Percentiles rank a stretch among this genome's conserved stretches.
These are phyloP conservation scores for Globisporangium lucens DNA, from an alignment of 352 stramenopile genomes.

Conservation along the genomic window DNA sequence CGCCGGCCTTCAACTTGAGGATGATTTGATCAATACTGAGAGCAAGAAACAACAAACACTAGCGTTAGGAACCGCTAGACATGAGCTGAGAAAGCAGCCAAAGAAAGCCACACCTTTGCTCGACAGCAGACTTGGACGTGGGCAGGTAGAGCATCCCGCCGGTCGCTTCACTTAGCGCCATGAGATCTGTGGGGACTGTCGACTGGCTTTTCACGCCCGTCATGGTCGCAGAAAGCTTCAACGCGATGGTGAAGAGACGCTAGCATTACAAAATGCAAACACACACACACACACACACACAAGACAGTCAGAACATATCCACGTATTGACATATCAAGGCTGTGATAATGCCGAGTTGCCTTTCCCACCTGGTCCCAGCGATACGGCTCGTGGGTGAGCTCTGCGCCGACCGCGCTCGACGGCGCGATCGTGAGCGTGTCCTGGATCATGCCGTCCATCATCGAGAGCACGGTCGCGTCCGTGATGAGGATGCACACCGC, in stretches of 20 bases:
- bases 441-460: conserved; percentile 63
- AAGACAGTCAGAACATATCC: neutral
- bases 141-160: conserved; percentile 82
- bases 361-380: conserved; percentile 74
- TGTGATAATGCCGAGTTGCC: neutral
- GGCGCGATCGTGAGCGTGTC: conserved; percentile 72
- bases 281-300: neutral
- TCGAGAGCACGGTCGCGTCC: conserved; percentile 72
- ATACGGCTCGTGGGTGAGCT: conserved; percentile 81
- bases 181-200: conserved; percentile 63
- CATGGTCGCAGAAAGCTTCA: conserved; percentile 77
- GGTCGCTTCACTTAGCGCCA: conserved; percentile 82
- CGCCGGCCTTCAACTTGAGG: conserved; percentile 75
- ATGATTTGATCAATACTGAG: conserved; percentile 82
- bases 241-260: conserved; percentile 71
- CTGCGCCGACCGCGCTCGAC: conserved; percentile 58
- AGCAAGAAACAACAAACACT: too few relatives aligned
- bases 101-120: conserved; percentile 27
- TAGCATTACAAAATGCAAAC: conserved; percentile 10
- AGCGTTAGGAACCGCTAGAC: too few relatives aligned
- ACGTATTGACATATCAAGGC: neutral
- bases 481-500: conserved; percentile 79
- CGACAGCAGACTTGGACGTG: conserved; percentile 72
- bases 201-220: conserved; percentile 45
- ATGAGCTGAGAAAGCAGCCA: too few relatives aligned